Evolutionary conservation across 352 stramenopile genomes (phyloP).

Genomic region (Phytophthora hybrid): DNA sequence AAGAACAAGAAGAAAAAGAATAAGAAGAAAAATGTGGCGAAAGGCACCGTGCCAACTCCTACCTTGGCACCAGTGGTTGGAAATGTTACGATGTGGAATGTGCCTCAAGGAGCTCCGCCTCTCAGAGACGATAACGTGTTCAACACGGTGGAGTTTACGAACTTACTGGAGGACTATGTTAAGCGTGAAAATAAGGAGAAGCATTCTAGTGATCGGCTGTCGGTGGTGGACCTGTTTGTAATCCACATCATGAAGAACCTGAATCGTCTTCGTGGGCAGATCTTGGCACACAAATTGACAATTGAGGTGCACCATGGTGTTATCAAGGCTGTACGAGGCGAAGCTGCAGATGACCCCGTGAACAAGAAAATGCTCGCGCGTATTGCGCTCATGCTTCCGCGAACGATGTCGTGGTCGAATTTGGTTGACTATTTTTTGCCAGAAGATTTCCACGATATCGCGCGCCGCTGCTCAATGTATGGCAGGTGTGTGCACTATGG

Average conservation of each 20-base stretch:
- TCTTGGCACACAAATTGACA: slow-evolving; percentile 21
- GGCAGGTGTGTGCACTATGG: slow-evolving; percentile 29
- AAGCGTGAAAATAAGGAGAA: slow-evolving; percentile 18
- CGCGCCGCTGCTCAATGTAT: slow-evolving; percentile 30
- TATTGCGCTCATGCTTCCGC: slow-evolving; percentile 31
- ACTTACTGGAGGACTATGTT: slow-evolving; percentile 14
- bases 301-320: slow-evolving; percentile 36
- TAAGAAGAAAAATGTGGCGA: not conserved
- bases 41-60: not conserved
- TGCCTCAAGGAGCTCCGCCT: slow-evolving; percentile 19
- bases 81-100: slow-evolving; percentile 39
- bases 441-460: slow-evolving; percentile 40
- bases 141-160: slow-evolving; percentile 29
- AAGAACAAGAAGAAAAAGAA: slow-evolving; percentile 22
- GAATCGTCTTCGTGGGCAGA: slow-evolving; percentile 26
- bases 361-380: slow-evolving; percentile 21
- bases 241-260: slow-evolving; percentile 33
- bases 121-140: slow-evolving; percentile 22
- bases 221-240: slow-evolving; percentile 38
- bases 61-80: slow-evolving; percentile 11
- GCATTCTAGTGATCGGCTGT: slow-evolving; percentile 1
- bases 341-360: not conserved
- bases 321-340: slow-evolving; percentile 30
- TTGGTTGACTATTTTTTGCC: slow-evolving; percentile 32
- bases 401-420: slow-evolving; percentile 40